Percentiles rank a stretch among this genome's conserved stretches.
Evolutionary conservation across 495 filamentous ascomycete species (phyloP).

Genomic region (Melanomma pulvis-pyrius): DNA sequence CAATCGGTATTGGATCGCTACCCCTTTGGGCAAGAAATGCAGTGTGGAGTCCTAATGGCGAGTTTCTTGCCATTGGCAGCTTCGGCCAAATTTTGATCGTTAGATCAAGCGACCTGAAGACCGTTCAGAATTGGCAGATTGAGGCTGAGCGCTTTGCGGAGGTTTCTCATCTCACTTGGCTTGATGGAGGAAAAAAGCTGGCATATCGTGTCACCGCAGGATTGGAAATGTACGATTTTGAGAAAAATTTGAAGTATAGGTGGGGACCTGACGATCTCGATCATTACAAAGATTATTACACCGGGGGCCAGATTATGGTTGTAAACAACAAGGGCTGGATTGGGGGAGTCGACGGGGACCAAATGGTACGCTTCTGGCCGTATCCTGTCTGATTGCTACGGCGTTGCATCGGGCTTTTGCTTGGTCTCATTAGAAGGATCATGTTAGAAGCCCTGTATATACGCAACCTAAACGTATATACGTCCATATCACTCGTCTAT

Average conservation of each 20-base stretch:
- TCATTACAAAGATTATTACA: neutral
- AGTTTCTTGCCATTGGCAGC: slow-evolving; percentile 1
- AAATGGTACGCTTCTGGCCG: slow-evolving; percentile 1
- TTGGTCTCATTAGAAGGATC: neutral
- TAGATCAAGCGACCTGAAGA: neutral
- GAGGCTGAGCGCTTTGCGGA: neutral
- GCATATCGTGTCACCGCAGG: neutral
- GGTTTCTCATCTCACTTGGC: neutral
- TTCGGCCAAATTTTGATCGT: neutral
- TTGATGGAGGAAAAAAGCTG: slow-evolving; percentile 9
- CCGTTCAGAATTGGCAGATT: slow-evolving; percentile 6
- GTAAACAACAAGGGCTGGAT: slow-evolving; percentile 6
- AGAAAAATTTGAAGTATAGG: slow-evolving; percentile 13
- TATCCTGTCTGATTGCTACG: neutral
- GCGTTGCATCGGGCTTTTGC: neutral
- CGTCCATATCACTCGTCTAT: too few species aligned
- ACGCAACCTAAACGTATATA: too few species aligned
- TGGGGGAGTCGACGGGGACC: neutral
- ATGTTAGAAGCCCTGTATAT: neutral
- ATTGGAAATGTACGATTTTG: slow-evolving; percentile 21
- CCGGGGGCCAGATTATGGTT: neutral
- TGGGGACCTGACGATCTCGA: slow-evolving; percentile 5
- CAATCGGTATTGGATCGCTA: neutral
- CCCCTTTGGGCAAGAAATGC: neutral
- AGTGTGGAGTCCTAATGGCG: slow-evolving; percentile 1